These are phyloP conservation scores for Trapa bicornis DNA, from an alignment of 345 rosid genomes.

Conservation along the genomic window DNA sequence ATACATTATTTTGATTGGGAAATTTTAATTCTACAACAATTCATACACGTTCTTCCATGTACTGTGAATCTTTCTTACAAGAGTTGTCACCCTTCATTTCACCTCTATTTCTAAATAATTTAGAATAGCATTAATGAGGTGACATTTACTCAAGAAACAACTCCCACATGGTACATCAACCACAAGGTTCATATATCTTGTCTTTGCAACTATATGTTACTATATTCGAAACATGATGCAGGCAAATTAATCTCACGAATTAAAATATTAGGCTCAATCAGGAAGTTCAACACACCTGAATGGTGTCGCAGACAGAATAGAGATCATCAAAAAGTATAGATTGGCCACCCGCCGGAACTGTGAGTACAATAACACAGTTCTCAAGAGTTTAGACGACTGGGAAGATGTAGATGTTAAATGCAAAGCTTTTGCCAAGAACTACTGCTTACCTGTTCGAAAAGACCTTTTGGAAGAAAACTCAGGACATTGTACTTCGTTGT, in stretches of 20 bases:
- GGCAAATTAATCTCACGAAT: not conserved
- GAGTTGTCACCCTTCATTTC: not conserved
- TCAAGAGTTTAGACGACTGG: not conserved
- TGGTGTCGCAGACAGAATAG: constrained; percentile 87
- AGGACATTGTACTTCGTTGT: constrained; percentile 97
- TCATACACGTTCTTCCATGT: not conserved
- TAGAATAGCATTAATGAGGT: not conserved
- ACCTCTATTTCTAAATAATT: not conserved
- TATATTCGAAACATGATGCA: not conserved
- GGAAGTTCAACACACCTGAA: constrained; percentile 49
- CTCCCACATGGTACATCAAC: not conserved
- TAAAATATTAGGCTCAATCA: not conserved
- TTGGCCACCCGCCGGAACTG: constrained; percentile 99
- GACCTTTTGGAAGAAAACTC: constrained; percentile 88
- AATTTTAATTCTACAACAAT: not conserved
- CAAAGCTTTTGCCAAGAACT: constrained; percentile 2
- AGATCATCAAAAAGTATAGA: constrained; percentile 83
- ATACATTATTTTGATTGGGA: not conserved
- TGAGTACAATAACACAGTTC: constrained; percentile 25
- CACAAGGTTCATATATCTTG: not conserved
- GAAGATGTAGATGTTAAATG: not conserved
- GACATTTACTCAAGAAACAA: not conserved
- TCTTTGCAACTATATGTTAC: not conserved
- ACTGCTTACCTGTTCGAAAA: constrained; percentile 87
- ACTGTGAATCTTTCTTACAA: not conserved